Percentiles rank a stretch among this genome's conserved stretches.
phyloP scores from a whole-genome alignment of 2,329 filamentous ascomycete species.

The Fusarium annulatum region DNA sequence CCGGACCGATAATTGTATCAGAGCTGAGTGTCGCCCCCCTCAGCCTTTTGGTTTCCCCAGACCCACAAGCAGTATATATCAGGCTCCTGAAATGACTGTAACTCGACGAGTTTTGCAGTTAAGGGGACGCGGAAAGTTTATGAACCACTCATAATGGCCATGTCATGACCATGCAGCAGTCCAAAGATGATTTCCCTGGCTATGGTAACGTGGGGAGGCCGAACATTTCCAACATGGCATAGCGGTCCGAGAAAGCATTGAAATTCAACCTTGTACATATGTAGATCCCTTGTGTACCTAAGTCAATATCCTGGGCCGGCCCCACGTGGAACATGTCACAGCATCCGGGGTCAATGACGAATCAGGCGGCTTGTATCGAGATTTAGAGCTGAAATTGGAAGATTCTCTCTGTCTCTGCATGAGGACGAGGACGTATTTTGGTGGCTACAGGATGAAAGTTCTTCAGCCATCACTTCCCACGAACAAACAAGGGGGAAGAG shows the following conservation, averaged over 20 bases:
- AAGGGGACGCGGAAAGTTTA: neutral
- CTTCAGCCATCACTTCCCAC: constrained; percentile 2
- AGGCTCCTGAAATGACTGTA: neutral
- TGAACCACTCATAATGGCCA: neutral
- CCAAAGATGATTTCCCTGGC: neutral
- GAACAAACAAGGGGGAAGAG: neutral
- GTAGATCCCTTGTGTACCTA: constrained; percentile 12
- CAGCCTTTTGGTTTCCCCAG: constrained; percentile 3
- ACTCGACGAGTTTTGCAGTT: neutral
- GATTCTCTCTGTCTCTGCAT: constrained; percentile 4
- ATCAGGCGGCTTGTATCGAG: constrained; percentile 16
- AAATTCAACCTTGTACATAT: constrained; percentile 16
- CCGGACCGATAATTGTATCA: constrained; percentile 1
- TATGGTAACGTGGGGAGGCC: neutral
- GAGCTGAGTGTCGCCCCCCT: neutral
- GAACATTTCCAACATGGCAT: neutral
- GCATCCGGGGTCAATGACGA: constrained; percentile 13
- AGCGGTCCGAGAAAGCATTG: neutral
- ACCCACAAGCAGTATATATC: constrained; percentile 7
- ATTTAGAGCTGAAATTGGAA: constrained; percentile 7
- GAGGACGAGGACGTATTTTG: neutral
- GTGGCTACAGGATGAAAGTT: neutral
- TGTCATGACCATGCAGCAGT: neutral
- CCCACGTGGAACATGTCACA: constrained; percentile 17
- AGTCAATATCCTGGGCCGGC: neutral